Base-by-base conservation (phyloP, 179 eudicot species). In the Nepenthes alata region DNA sequence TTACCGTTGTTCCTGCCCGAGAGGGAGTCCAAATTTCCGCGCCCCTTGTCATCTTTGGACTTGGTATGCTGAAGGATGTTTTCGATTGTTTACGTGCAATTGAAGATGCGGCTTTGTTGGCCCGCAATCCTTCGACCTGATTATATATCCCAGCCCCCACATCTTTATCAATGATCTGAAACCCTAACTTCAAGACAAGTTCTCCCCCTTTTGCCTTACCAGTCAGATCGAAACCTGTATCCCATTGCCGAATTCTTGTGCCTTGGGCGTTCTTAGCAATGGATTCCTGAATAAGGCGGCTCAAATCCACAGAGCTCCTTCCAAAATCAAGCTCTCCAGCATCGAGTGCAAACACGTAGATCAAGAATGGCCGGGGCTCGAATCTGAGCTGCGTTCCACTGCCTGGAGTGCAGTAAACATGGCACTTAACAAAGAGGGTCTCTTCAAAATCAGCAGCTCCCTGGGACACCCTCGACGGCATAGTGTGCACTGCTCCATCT, bases 371-470 rank as follows among this genome's bases (percentile, higher is more conserved):
- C 11, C 98, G 75, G 0, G 90, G 83, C 60, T 93, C 96, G 47
- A 86, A 85, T 60, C 89, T 89, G n/a, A 74, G 38, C 56, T 66
- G 82, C 0, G 67, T 67, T 5, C 80, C 83, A 14, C 72, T 68
- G 1, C 75, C 73, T 34, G 75, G 76, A 25, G 83, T 63, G 79
- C 80, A 85, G 71, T 89, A 87, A 41, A 89, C 93, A 70, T 89
- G 86, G 66, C 95, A 83, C 73, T 88, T 81, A 13, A 89, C 53
- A 53, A 93, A 93, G 2, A 93, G 67, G 0, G 93, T 93, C 81
- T 89, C 98, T 61, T 93, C 95, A 35, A 93, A 93, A 76, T 93
- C 98, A 48, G 96, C 98, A 53, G 88, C 88, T 62, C 90, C 96
- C 39, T 93, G 88, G 34, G 95, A 63, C 5, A 93, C 98, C 60